Evolutionary conservation across 371 early-diverging fungal genomes (phyloP).

Genomic region (Mortierella sp.): DNA sequence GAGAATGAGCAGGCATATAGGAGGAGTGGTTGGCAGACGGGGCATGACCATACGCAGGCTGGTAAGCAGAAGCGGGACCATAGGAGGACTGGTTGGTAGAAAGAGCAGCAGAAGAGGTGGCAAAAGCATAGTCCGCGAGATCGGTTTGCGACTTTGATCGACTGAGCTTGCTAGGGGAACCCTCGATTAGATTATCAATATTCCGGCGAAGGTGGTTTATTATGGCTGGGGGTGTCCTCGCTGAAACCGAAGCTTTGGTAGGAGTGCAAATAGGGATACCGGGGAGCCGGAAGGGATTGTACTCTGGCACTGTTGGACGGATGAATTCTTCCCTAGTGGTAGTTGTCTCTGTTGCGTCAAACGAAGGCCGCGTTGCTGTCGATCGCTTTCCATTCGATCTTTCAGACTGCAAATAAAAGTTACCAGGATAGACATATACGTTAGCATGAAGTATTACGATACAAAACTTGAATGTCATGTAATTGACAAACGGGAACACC

Average conservation of each 20-base stretch:
- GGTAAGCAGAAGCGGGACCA: background rate
- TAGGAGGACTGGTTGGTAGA: background rate
- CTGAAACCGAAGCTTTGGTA: too few relatives aligned
- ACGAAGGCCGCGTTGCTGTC: constrained; percentile 1
- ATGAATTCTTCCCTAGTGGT: background rate
- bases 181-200: background rate
- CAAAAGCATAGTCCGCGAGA: background rate
- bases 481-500: background rate
- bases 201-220: background rate
- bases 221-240: too few relatives aligned
- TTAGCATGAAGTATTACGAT: constrained; percentile 5
- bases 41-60: background rate
- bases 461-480: background rate
- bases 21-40: background rate
- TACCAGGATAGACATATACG: background rate
- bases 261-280: constrained; percentile 1
- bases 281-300: background rate
- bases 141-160: constrained; percentile 3
- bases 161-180: constrained; percentile 1
- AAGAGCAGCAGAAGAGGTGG: background rate
- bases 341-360: background rate
- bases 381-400: constrained; percentile 5
- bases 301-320: background rate
- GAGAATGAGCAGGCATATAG: background rate
- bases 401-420: background rate